These are phyloP conservation scores for Globisporangium uncinulatum DNA, from an alignment of 352 stramenopile genomes.

Conservation along the genomic window DNA sequence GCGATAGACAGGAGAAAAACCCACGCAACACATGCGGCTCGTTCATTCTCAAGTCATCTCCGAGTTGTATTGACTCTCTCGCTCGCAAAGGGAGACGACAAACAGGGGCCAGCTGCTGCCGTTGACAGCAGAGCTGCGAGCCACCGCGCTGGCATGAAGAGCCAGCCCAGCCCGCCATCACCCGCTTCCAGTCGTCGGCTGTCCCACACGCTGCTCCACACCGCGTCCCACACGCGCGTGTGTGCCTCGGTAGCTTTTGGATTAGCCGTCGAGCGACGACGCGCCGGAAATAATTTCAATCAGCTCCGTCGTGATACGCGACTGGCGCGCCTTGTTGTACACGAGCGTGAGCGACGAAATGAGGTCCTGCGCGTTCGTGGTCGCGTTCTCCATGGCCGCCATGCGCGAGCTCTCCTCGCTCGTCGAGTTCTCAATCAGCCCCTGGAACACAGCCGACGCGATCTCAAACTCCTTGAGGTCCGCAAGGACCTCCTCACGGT, in stretches of 20 bases:
- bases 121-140: not conserved
- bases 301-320: conserved; percentile 96
- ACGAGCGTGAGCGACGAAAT: conserved; percentile 91
- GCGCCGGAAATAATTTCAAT: conserved; percentile 99
- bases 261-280: conserved; percentile 89
- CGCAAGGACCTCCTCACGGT: conserved; percentile 94
- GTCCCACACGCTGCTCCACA: not conserved
- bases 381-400: conserved; percentile 99
- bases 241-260: conserved; percentile 11
- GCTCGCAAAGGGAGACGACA: not conserved
- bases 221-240: conserved; percentile 1
- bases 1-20: too few species aligned
- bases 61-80: not conserved
- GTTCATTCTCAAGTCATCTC: not conserved
- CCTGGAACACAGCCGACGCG: conserved; percentile 90
- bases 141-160: too few species aligned
- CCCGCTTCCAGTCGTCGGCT: not conserved
- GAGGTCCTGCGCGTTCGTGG: conserved; percentile 97
- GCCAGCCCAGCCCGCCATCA: too few species aligned
- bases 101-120: not conserved
- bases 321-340: conserved; percentile 92
- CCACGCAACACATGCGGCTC: too few species aligned
- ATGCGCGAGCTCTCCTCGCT: conserved; percentile 98
- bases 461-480: conserved; percentile 97
- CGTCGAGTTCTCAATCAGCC: conserved; percentile 96